These are phyloP conservation scores for Alternaria ethzedia DNA, from an alignment of 2,329 filamentous ascomycete species.

Conservation along the genomic window DNA sequence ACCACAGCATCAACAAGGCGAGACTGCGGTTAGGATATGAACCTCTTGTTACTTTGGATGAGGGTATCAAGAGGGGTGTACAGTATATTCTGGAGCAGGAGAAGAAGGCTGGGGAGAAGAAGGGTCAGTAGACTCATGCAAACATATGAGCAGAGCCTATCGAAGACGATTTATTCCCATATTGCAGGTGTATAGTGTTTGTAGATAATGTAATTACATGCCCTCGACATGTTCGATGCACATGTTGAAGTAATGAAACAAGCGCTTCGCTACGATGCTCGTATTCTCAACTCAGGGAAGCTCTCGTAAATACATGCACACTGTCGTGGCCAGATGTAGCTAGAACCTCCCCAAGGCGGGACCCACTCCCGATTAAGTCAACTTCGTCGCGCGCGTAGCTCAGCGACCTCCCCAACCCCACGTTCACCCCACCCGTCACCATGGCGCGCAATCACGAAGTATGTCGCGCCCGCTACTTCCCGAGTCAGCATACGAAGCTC, in stretches of 20 bases:
- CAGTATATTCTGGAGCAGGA: slow-evolving; percentile 48
- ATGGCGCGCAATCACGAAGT: slow-evolving; percentile 36
- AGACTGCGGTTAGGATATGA: slow-evolving; percentile 72
- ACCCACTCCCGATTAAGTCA: slow-evolving; percentile 14
- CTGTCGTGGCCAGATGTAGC: slow-evolving; percentile 1
- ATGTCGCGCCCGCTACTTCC: slow-evolving; percentile 44
- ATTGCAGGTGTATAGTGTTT: not conserved
- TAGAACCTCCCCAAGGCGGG: slow-evolving; percentile 12
- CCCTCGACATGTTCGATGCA: not conserved
- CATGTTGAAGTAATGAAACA: not conserved
- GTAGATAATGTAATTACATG: not conserved
- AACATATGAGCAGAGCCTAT: not conserved
- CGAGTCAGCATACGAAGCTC: slow-evolving; percentile 45
- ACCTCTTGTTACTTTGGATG: slow-evolving; percentile 70
- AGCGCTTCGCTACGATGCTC: not conserved
- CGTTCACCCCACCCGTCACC: slow-evolving; percentile 24
- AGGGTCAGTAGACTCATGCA: slow-evolving; percentile 33
- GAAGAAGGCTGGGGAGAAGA: slow-evolving; percentile 42
- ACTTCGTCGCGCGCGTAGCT: slow-evolving; percentile 11
- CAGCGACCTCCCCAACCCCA: slow-evolving; percentile 7
- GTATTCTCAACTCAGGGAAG: not conserved
- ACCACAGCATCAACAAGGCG: slow-evolving; percentile 79
- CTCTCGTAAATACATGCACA: not conserved
- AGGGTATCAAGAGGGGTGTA: slow-evolving; percentile 62
- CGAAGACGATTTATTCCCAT: not conserved